Evolutionary conservation across 129 eudicot genomes (phyloP).

Genomic region (Erigeron canadensis): DNA sequence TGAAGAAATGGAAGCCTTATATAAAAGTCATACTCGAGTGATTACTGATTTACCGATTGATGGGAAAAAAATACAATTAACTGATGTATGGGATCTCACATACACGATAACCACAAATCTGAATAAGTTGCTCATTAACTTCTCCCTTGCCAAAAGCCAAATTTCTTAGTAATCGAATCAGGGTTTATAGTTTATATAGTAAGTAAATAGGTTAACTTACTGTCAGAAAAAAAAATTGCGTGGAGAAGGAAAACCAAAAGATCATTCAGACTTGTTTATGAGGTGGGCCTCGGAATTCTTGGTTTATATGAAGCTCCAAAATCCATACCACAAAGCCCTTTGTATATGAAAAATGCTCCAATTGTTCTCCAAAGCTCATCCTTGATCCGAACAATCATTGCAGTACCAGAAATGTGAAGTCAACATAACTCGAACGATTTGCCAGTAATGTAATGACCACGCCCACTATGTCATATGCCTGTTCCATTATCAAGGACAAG

Average conservation of each 20-base stretch:
- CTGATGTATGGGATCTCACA: no score
- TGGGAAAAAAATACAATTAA: no score
- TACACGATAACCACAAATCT: conserved; percentile 27
- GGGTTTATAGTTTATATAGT: background rate
- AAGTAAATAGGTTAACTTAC: conserved; percentile 39
- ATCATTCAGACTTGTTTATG: conserved; percentile 50
- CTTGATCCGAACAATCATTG: conserved; percentile 39
- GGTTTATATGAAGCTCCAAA: conserved; percentile 51
- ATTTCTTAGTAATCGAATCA: background rate
- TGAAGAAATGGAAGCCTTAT: no score
- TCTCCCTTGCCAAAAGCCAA: conserved; percentile 40
- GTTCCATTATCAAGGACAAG: conserved; percentile 1
- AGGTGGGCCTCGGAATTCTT: conserved; percentile 54
- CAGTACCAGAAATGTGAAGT: conserved; percentile 55
- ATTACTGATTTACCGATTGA: no score
- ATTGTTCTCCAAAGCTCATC: conserved; percentile 50
- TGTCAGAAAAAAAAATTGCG: conserved; percentile 55
- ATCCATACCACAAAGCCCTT: conserved; percentile 62
- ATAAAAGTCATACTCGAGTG: no score
- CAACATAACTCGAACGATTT: conserved; percentile 39
- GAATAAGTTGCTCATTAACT: conserved; percentile 45
- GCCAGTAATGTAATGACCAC: conserved; percentile 52
- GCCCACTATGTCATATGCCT: conserved; percentile 49
- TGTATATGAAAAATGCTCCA: conserved; percentile 49
- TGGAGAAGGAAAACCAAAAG: conserved; percentile 63